These are phyloP conservation scores for Alternaria atra DNA, from an alignment of 2,329 filamentous ascomycete genomes.

Conservation along the genomic window DNA sequence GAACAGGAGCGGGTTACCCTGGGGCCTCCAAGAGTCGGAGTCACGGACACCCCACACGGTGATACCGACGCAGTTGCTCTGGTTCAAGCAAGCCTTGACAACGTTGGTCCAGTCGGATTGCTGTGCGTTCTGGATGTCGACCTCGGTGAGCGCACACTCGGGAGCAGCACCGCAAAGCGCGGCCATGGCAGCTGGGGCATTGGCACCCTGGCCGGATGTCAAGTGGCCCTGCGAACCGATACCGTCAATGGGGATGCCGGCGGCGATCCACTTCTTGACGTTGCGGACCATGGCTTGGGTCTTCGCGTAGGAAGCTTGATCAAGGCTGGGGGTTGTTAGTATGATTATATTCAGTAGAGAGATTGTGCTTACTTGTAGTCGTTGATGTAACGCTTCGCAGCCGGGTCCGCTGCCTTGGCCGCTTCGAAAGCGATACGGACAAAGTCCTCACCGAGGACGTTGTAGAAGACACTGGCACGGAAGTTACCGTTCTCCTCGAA, in stretches of 20 bases:
- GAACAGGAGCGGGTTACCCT: slow-evolving; percentile 56
- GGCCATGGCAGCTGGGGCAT: slow-evolving; percentile 58
- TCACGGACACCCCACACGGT: slow-evolving; percentile 68
- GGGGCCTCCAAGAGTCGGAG: slow-evolving; percentile 57
- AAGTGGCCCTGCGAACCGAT: slow-evolving; percentile 62
- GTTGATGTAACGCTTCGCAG: slow-evolving; percentile 78
- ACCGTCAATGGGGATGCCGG: slow-evolving; percentile 72
- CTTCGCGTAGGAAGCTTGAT: slow-evolving; percentile 68
- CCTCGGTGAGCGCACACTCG: slow-evolving; percentile 73
- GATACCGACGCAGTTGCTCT: slow-evolving; percentile 71
- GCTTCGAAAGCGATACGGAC: slow-evolving; percentile 76
- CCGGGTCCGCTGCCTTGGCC: slow-evolving; percentile 71
- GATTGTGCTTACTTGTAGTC: slow-evolving; percentile 61
- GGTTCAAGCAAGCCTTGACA: slow-evolving; percentile 67
- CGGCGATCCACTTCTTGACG: slow-evolving; percentile 71
- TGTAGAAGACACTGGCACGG: slow-evolving; percentile 70
- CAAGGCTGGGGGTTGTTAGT: slow-evolving; percentile 62
- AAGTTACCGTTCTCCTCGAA: slow-evolving; percentile 69
- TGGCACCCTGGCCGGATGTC: slow-evolving; percentile 58
- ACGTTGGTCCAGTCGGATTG: slow-evolving; percentile 66
- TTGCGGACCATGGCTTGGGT: slow-evolving; percentile 64
- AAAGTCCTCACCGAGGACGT: slow-evolving; percentile 75
- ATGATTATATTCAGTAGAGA: neutral
- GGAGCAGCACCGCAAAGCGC: slow-evolving; percentile 63
- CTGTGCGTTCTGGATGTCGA: slow-evolving; percentile 71